phyloP scores from a whole-genome alignment of 106 monocot genomes.

The Amphibolis antarctica region DNA sequence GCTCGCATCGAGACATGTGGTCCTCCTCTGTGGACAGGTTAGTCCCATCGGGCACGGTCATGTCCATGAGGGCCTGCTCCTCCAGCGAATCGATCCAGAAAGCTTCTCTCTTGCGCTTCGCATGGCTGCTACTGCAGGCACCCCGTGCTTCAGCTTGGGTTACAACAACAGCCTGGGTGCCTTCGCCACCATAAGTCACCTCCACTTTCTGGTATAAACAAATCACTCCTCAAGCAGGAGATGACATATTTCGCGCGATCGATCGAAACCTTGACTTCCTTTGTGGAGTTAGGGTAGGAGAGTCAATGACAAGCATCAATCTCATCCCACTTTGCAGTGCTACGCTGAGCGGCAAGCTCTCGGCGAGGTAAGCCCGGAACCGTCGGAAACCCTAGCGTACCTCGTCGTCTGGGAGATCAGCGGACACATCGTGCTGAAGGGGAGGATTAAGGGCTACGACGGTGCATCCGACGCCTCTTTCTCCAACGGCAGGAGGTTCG shows the following conservation, averaged over 20 bases:
- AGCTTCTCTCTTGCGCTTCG: conserved; percentile 25
- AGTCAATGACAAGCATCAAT: conserved; percentile 11
- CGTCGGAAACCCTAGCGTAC: conserved; percentile 74
- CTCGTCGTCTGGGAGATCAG: conserved; percentile 92
- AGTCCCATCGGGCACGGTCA: conserved; percentile 30
- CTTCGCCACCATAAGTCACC: conserved; percentile 33
- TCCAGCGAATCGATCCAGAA: conserved; percentile 23
- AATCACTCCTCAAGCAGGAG: too few relatives aligned
- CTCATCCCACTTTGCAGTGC: conserved; percentile 29
- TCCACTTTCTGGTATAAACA: conserved; percentile 33
- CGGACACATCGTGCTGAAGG: conserved; percentile 83
- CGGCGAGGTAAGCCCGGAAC: conserved; percentile 66
- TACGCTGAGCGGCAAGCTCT: conserved; percentile 86
- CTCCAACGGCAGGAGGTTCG: conserved; percentile 61
- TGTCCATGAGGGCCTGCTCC: conserved; percentile 14
- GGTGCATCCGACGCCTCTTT: conserved; percentile 76
- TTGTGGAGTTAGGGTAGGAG: conserved; percentile 26
- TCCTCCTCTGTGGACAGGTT: conserved; percentile 8
- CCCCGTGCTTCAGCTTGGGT: conserved; percentile 23
- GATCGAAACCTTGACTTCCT: too few relatives aligned
- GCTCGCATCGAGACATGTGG: background rate
- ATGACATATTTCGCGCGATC: too few relatives aligned
- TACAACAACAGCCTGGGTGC: conserved; percentile 33
- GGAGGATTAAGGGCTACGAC: conserved; percentile 71
- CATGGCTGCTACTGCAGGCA: conserved; percentile 24